Evolutionary conservation across 192 early-diverging fungal species (phyloP).

Genomic region (Helicostylum pulchrum): DNA sequence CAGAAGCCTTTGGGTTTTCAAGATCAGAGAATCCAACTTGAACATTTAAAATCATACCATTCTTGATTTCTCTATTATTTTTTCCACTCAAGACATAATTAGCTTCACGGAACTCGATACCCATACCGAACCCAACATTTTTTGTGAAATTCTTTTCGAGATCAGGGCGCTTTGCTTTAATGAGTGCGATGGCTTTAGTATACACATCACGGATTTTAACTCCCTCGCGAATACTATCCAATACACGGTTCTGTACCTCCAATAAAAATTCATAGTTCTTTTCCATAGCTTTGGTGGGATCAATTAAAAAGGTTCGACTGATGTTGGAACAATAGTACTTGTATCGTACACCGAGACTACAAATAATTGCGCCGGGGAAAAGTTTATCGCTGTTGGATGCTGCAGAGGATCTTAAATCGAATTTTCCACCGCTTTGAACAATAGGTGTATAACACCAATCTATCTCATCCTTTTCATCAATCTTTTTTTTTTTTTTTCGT

Average conservation of each 20-base stretch:
- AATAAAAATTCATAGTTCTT: constrained; percentile 91
- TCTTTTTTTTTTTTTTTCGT: constrained; percentile 26
- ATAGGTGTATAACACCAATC: constrained; percentile 95
- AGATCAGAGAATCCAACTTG: constrained; percentile 85
- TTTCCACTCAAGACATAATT: constrained; percentile 75
- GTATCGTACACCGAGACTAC: constrained; percentile 92
- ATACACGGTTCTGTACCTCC: constrained; percentile 74
- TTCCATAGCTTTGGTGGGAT: constrained; percentile 85
- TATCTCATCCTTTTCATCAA: constrained; percentile 56
- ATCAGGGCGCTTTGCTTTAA: constrained; percentile 79
- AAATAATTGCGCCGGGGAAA: constrained; percentile 87
- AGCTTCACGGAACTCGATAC: constrained; percentile 91
- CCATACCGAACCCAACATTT: constrained; percentile 86
- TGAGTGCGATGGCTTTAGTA: constrained; percentile 58
- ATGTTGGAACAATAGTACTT: constrained; percentile 94
- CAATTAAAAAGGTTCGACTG: constrained; percentile 89
- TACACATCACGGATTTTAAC: constrained; percentile 78
- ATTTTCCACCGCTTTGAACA: constrained; percentile 94
- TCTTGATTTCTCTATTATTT: constrained; percentile 61
- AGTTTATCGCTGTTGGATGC: constrained; percentile 68
- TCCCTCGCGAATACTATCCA: constrained; percentile 71
- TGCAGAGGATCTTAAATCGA: constrained; percentile 82
- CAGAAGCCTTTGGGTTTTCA: constrained; percentile 66
- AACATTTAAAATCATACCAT: constrained; percentile 84
- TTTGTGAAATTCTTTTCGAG: constrained; percentile 84